Evolutionary conservation across 2,329 filamentous ascomycete species (phyloP), one percentile per base, ranked within the genome.

Genomic region (Trichoderma guizhouense): DNA sequence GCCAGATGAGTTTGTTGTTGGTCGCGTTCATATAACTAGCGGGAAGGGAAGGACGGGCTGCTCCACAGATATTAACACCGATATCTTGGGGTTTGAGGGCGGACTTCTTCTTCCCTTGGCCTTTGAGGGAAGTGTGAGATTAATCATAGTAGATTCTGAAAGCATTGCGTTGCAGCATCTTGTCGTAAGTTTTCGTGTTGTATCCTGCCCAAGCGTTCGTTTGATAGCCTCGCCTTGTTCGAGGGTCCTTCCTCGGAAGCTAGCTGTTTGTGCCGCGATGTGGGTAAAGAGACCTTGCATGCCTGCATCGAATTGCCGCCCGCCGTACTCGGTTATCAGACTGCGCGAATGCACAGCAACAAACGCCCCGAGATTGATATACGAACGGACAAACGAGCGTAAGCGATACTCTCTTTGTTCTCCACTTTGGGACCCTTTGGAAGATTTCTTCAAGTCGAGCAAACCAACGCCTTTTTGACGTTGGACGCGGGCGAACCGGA

Each of bases 31-130:
- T 18, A 34, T 39, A 14, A 30, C 14, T 26, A 18, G 24, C n/a
- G 21, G 26, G 30, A 57, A 43, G 57, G 57, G 43, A 24, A 36
- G 24, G 15, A n/a, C 9, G 24, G 24, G 55, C 39, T 63, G 57
- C 70, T 61, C 55, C 30, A 63, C 68, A 57, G 57, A 69, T 57
- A 7, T 69, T 32, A 43, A 55, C 30, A 57, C 55, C 70, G 39
- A 61, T n/a, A 26, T 60, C 36, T 61, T 36, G 55, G 34, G 36
- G 9, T 61, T 47, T 18, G 61, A 32, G n/a, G 34, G 47, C 5
- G 47, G n/a, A 5, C 2, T 53, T 51, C 9, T 7, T 6, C 24
- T 14, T 14, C 14, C n/a, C 9, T 51, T 11, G n/a, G 9, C n/a
- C 11, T 24, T 24, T 24, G 5, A 51, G 21, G 4, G 9, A 12